Evolutionary conservation across 2,329 filamentous ascomycete genomes (phyloP).

Genomic region (Aureobasidium sp.): DNA sequence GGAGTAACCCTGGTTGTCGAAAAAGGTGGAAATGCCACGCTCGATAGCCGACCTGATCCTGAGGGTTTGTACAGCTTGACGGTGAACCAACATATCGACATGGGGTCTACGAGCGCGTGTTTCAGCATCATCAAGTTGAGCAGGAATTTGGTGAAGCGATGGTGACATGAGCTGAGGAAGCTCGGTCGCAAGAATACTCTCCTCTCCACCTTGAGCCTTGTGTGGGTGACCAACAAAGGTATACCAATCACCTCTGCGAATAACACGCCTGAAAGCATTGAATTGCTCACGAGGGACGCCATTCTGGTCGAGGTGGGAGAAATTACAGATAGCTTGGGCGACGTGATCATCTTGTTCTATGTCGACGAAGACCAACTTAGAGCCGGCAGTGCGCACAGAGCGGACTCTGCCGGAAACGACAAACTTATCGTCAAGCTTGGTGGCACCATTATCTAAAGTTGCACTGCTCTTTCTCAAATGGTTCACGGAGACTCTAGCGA

Average conservation of each 20-base stretch:
- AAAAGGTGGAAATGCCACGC: constrained; percentile 62
- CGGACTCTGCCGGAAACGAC: constrained; percentile 56
- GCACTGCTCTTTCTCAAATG: constrained; percentile 12
- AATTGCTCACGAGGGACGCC: constrained; percentile 35
- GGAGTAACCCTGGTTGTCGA: constrained; percentile 63
- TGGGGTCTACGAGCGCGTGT: constrained; percentile 70
- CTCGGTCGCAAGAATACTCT: constrained; percentile 60
- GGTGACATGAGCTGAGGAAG: constrained; percentile 69
- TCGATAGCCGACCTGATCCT: constrained; percentile 67
- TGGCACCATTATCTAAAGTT: constrained; percentile 2
- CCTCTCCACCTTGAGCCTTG: constrained; percentile 56
- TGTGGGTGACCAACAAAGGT: constrained; percentile 11
- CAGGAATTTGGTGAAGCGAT: constrained; percentile 69
- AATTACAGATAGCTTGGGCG: constrained; percentile 69
- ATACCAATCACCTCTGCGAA: constrained; percentile 76
- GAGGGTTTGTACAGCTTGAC: constrained; percentile 57
- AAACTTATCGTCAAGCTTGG: neutral
- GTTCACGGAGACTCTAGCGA: constrained; percentile 16
- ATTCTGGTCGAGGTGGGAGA: constrained; percentile 41
- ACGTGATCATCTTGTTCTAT: constrained; percentile 62
- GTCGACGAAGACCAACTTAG: constrained; percentile 77
- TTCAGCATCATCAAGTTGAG: constrained; percentile 60
- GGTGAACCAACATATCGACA: constrained; percentile 75
- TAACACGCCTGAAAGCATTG: constrained; percentile 53
- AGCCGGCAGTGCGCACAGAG: constrained; percentile 61